Evolutionary conservation across 2,329 filamentous ascomycete genomes (phyloP).

Genomic region (Aciculosporium take): DNA sequence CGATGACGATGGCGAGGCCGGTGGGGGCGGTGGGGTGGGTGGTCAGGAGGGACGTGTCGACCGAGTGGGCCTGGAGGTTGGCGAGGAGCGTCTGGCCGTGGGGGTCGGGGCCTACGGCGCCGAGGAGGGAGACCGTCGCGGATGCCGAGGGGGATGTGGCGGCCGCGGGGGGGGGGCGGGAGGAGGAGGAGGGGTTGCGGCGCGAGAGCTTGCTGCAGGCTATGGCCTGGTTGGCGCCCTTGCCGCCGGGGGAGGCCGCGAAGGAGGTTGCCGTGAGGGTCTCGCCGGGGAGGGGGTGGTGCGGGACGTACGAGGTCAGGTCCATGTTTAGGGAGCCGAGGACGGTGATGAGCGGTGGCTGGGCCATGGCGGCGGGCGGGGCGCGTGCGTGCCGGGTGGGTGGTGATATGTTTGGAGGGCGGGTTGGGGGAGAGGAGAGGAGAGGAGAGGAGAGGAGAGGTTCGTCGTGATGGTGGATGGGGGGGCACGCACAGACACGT

Average conservation of each 20-base stretch:
- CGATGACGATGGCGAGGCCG: slow-evolving; percentile 61
- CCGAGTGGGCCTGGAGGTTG: slow-evolving; percentile 45
- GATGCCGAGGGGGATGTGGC: slow-evolving; percentile 18
- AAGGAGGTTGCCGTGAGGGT: slow-evolving; percentile 72
- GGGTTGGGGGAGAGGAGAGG: too few species aligned
- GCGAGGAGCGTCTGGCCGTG: slow-evolving; percentile 47
- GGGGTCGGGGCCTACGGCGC: slow-evolving; percentile 55
- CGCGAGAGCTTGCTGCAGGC: slow-evolving; percentile 72
- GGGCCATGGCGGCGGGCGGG: slow-evolving; percentile 2
- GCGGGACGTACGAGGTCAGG: slow-evolving; percentile 74
- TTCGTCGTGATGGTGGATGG: too few species aligned
- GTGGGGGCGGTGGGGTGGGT: slow-evolving; percentile 24
- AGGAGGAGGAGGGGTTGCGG: slow-evolving; percentile 19
- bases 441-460: too few species aligned
- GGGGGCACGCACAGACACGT: too few species aligned
- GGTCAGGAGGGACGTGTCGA: slow-evolving; percentile 42
- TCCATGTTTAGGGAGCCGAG: slow-evolving; percentile 93
- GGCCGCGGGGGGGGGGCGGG: too few species aligned
- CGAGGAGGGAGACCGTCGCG: slow-evolving; percentile 51
- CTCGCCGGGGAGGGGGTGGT: slow-evolving; percentile 73
- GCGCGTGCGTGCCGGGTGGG: background rate
- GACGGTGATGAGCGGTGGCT: slow-evolving; percentile 49
- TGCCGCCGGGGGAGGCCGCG: slow-evolving; percentile 71
- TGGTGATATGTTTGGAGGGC: too few species aligned
- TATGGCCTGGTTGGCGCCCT: slow-evolving; percentile 91